Evolutionary conservation across 106 monocot genomes (phyloP), one percentile per base, ranked within the genome.

Genomic region (Amphibolis antarctica): DNA sequence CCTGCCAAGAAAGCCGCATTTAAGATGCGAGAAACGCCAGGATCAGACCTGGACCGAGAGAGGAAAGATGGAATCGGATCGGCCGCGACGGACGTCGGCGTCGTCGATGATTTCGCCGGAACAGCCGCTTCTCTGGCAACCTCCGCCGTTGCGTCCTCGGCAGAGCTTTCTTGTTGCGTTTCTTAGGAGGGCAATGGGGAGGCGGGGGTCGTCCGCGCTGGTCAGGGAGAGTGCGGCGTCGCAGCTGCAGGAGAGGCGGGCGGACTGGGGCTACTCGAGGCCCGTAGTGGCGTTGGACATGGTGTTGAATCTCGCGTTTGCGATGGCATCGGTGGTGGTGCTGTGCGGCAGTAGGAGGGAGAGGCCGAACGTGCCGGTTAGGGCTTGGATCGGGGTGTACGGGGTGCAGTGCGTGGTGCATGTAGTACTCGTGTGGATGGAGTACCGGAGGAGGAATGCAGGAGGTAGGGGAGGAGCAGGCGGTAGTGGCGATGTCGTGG

Each of bases 261-360:
- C 73, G 21, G 79, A 82, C 48, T 92, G 86, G 92, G 83, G 80
- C 27, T 79, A 81, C 70, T 92, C 92, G 10, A 70, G 79, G 53
- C 81, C 86, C 12, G 82, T 92, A 10, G 84, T 87, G 45, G 81
- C 80, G 27, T 66, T 92, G 42, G 92, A 92, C 72, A 69, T 92
- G 42, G 55, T 74, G 1, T 92, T 86, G 92, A 92, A 92, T 61
- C 67, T 87, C 44, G 76, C 86, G 53, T 92, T 87, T 65, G 79
- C 71, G 18, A 71, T 69, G n/a, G 69, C 75, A 1, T 54, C 86
- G 12, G 69, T 42, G 1, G 76, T 64, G 42, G 60, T 82, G 63
- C 77, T 87, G 36, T 63, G 59, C 4, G 56, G 60, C 24, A 77
- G 84, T 18, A 4, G 66, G 1, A 12, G 44, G 59, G 91, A 86